Evolutionary conservation across 2,329 filamentous ascomycete species (phyloP), one percentile per base, ranked within the genome.

Genomic region (Tolypocladium tundrense): DNA sequence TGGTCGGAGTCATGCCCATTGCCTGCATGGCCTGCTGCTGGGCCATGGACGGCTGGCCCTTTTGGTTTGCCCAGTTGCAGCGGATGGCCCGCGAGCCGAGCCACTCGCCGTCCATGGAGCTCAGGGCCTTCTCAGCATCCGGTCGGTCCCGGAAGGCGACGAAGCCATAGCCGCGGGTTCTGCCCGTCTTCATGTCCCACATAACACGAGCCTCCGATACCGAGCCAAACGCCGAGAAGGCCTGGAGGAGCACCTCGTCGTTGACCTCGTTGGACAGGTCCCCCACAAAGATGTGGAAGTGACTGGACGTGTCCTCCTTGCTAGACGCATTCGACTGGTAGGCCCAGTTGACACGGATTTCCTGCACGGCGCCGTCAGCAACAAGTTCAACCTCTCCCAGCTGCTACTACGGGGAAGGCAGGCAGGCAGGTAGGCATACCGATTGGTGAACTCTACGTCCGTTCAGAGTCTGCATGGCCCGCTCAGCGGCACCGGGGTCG

Each of bases 111-210:
- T 99, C 94, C 94, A 99, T 99, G 62, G 91, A 91, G 76, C 88
- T 96, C 68, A 99, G 76, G 1, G 94, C 93, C 76, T 97, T 96
- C 73, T 99, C 94, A 35, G 94, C 94, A 69, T 99, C 94, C 41
- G 84, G 78, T 62, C 93, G 90, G 62, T 99, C 94, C 62, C 93
- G 89, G 83, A 96, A 99, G 54, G 94, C 94, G 65, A 97, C 93
- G 70, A 99, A 99, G 14, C 94, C 94, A 70, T 99, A 99, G 60
- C 94, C 94, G 71, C 94, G 90, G 64, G 94, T 97, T 63, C 94
- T 88, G 65, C 94, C 94, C 41, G 94, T 99, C 83, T 99, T 99
- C 94, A 99, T 99, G 73, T 99, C 94, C 94, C 94, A 99, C 94
- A 99, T 99, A 63, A 99, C 94, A 68, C 94, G 91, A 60, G 94